A percentile compares a stretch with the other conserved stretches of the same genome.
phyloP scores from a whole-genome alignment of 768 basidiomycete genomes.

The Gloeostereum incarnatum region DNA sequence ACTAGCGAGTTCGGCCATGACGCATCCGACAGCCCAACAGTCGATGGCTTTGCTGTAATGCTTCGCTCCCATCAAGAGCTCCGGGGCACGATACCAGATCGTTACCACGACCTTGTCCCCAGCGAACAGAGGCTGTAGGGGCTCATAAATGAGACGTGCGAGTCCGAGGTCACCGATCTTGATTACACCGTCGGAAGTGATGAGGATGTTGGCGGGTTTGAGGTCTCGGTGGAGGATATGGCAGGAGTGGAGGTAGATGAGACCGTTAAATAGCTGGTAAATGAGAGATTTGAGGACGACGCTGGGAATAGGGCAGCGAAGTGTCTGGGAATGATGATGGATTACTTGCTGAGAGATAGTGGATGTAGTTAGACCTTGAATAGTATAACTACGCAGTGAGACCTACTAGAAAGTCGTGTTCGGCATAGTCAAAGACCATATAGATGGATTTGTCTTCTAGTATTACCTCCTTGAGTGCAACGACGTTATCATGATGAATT shows the following conservation, averaged over 20 bases:
- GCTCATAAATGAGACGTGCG: constrained; percentile 84
- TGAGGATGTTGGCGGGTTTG: constrained; percentile 98
- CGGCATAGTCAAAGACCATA: constrained; percentile 99
- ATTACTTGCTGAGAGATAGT: too few relatives aligned
- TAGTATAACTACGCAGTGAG: too few relatives aligned
- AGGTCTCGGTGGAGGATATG: constrained; percentile 97
- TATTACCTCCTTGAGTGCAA: constrained; percentile 88
- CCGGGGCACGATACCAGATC: constrained; percentile 98
- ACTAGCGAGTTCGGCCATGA: constrained; percentile 91
- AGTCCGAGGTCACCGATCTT: constrained; percentile 99
- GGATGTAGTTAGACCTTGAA: too few relatives aligned
- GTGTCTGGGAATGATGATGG: constrained; percentile 90
- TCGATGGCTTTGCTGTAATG: constrained; percentile 98
- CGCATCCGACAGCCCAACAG: constrained; percentile 97
- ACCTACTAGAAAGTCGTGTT: constrained; percentile 99
- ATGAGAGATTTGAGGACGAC: constrained; percentile 88
- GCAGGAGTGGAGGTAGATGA: constrained; percentile 88
- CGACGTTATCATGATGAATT: constrained; percentile 85
- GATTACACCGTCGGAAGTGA: constrained; percentile 79
- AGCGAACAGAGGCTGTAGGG: constrained; percentile 82
- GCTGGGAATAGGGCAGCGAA: constrained; percentile 65
- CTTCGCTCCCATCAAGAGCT: constrained; percentile 90
- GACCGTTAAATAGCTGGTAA: constrained; percentile 90
- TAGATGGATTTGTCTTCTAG: constrained; percentile 98
- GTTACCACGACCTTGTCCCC: constrained; percentile 99